Percentiles rank a stretch among this genome's conserved stretches.
phyloP scores from a whole-genome alignment of 73 alveolate species.

The Symbiodinium natans region DNA sequence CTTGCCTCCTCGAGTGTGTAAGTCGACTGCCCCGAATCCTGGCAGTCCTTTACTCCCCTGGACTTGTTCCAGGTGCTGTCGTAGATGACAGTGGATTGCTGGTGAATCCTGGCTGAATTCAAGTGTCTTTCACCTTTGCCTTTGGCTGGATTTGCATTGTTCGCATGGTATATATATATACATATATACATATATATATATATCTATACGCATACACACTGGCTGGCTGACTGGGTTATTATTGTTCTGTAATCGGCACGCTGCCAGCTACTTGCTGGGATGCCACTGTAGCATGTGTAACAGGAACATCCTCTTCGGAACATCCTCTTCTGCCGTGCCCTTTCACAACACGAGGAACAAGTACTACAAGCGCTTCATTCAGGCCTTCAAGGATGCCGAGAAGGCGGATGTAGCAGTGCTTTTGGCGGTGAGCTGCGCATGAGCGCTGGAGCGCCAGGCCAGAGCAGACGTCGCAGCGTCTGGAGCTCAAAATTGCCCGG shows the following conservation, averaged over 20 bases:
- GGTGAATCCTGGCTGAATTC: conserved; percentile 28
- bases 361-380: conserved; percentile 88
- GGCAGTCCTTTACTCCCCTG: too few relatives aligned
- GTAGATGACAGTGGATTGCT: conserved; percentile 51
- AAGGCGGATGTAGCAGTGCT: background rate
- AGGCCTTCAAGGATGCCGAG: conserved; percentile 84
- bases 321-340: background rate
- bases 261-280: too few relatives aligned
- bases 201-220: too few relatives aligned
- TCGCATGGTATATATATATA: too few relatives aligned
- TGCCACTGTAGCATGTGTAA: background rate
- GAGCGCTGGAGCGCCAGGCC: background rate
- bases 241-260: too few relatives aligned
- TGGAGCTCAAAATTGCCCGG: background rate
- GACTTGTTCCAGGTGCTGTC: conserved; percentile 87
- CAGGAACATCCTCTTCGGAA: background rate
- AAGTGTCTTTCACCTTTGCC: background rate
- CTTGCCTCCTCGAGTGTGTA: too few relatives aligned
- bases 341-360: conserved; percentile 6
- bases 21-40: background rate
- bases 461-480: conserved; percentile 80
- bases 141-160: too few relatives aligned
- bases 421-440: background rate
- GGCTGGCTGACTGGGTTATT: too few relatives aligned
- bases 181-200: too few relatives aligned